Percentiles rank a stretch among this genome's conserved stretches.
phyloP scores from a whole-genome alignment of 192 early-diverging fungal genomes.

The Helicostylum pulchrum region DNA sequence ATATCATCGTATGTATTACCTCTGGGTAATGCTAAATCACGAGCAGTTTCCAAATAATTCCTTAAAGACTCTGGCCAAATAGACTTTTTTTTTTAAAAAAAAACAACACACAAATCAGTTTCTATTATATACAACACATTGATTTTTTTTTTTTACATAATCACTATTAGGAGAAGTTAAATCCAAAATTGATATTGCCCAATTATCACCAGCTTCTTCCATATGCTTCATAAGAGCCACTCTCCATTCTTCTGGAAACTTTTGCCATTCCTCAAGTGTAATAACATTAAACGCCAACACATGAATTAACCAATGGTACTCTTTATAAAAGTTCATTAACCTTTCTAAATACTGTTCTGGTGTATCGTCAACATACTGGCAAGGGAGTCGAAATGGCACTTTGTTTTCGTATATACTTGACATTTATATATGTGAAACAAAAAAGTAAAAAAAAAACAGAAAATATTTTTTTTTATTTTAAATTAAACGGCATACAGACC shows the following conservation, averaged over 20 bases:
- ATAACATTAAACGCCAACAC: slow-evolving; percentile 42
- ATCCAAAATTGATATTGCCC: slow-evolving; percentile 7
- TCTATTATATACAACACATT: neutral
- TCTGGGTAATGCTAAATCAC: slow-evolving; percentile 32
- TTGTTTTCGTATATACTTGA: no score
- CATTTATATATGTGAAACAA: no score
- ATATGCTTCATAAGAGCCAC: slow-evolving; percentile 30
- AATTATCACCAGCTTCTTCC: neutral
- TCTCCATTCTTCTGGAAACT: slow-evolving; percentile 41
- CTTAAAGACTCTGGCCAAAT: slow-evolving; percentile 45
- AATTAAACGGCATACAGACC: no score
- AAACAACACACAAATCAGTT: neutral
- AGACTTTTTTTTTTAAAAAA: slow-evolving; percentile 4
- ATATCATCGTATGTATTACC: slow-evolving; percentile 5
- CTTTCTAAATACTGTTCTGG: slow-evolving; percentile 19
- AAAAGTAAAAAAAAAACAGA: no score
- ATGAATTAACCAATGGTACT: slow-evolving; percentile 20
- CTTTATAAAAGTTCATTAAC: slow-evolving; percentile 16
- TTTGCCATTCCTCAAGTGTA: slow-evolving; percentile 42
- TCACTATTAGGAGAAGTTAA: slow-evolving; percentile 17
- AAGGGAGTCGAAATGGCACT: no score
- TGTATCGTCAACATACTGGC: neutral
- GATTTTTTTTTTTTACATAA: slow-evolving; percentile 22
- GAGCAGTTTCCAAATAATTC: slow-evolving; percentile 33
- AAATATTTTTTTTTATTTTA: no score